A percentile compares a stretch with the other conserved stretches of the same genome.
These are phyloP conservation scores for Lathyrus tuberosus DNA, from an alignment of 306 rosid species.

Conservation along the genomic window DNA sequence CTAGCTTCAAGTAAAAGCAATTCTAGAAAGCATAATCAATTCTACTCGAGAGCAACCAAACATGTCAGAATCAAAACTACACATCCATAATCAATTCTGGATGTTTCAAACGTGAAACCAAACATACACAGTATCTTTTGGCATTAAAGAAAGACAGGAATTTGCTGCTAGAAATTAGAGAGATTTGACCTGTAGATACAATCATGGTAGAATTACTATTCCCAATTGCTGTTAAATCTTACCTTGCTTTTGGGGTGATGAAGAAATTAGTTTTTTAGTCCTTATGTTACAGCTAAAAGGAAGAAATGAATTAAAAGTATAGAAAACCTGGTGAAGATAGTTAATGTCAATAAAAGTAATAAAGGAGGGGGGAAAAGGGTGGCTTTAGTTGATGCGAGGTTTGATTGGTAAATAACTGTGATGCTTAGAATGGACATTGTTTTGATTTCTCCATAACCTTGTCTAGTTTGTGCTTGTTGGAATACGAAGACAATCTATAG, in stretches of 20 bases:
- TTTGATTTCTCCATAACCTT: conserved; percentile 2
- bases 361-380: too few species aligned
- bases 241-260: conserved; percentile 15
- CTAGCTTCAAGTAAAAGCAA: too few species aligned
- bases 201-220: conserved; percentile 13
- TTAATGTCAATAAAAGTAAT: neutral
- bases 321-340: neutral
- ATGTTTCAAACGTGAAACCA: too few species aligned
- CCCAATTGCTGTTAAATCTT: conserved; percentile 18
- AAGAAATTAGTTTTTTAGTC: conserved; percentile 5
- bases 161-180: conserved; percentile 11
- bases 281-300: conserved; percentile 11
- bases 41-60: too few species aligned
- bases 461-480: conserved; percentile 30
- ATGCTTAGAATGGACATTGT: conserved; percentile 12
- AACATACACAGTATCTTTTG: neutral
- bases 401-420: conserved; percentile 22
- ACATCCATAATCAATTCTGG: too few species aligned
- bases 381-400: neutral
- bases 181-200: conserved; percentile 5
- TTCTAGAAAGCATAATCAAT: too few species aligned
- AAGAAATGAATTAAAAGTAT: conserved; percentile 2
- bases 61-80: too few species aligned
- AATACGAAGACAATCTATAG: neutral
- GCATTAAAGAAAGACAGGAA: conserved; percentile 1